Percentiles rank a stretch among this genome's conserved stretches.
Conservation (phyloP, 208 protist genomes). For the Entamoeba nuttalli region DNA sequence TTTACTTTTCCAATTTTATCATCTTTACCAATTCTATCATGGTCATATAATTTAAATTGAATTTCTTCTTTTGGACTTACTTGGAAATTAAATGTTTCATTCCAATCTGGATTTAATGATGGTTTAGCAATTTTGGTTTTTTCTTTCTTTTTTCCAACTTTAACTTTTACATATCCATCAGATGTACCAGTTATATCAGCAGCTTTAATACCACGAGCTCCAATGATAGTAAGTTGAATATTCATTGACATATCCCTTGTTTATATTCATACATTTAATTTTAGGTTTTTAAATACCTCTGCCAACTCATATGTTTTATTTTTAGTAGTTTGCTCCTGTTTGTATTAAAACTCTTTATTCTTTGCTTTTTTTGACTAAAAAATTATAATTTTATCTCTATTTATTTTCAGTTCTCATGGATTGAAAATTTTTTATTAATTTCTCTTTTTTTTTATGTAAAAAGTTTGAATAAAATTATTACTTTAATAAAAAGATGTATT, state of each 20-base stretch:
- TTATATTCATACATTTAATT: not conserved
- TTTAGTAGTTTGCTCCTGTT: too few species aligned
- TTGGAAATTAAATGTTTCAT: not conserved
- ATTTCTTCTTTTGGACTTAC: not conserved
- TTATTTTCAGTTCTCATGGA: too few species aligned
- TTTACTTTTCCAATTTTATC: not conserved
- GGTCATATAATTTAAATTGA: not conserved
- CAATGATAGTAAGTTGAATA: not conserved
- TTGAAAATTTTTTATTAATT: too few species aligned
- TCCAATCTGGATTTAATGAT: not conserved
- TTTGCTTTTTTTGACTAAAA: too few species aligned
- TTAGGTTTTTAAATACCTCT: too few species aligned
- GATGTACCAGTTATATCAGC: not conserved
- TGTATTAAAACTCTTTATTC: too few species aligned
- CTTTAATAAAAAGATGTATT: too few species aligned
- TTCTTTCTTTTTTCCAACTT: not conserved
- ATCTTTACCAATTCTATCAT: not conserved
- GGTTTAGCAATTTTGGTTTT: not conserved
- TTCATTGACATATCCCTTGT: not conserved
- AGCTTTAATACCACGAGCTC: not conserved
- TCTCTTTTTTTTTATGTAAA: too few species aligned
- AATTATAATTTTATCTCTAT: too few species aligned
- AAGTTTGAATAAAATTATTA: too few species aligned
- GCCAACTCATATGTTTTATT: too few species aligned
- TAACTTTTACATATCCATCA: not conserved